These are phyloP conservation scores for Solanum hybrid DNA, from an alignment of 305 asterid species.

Conservation along the genomic window DNA sequence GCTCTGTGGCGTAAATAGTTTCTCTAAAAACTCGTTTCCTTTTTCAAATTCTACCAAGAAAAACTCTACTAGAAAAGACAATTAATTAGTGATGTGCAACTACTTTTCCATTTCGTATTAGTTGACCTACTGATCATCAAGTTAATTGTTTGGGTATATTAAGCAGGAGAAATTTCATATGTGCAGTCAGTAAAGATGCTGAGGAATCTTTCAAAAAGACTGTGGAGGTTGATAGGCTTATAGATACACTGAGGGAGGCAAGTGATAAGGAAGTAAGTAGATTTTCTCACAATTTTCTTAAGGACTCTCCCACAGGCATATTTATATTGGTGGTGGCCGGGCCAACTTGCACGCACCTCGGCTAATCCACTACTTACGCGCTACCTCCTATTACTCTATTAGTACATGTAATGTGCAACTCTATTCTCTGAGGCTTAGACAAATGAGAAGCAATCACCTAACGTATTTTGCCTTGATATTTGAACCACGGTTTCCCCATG, in stretches of 20 bases:
- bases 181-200: slow-evolving; percentile 57
- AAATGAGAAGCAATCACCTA: neutral
- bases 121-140: slow-evolving; percentile 28
- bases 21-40: neutral
- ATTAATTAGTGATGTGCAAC: neutral
- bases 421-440: neutral
- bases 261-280: slow-evolving; percentile 66
- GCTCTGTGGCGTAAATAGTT: neutral
- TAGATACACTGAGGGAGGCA: slow-evolving; percentile 73
- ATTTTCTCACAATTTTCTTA: neutral
- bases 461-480: neutral
- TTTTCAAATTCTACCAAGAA: neutral
- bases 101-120: neutral
- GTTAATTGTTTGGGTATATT: slow-evolving; percentile 42
- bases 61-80: neutral
- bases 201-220: slow-evolving; percentile 73
- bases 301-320: neutral
- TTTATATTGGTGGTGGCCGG: neutral
- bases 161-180: slow-evolving; percentile 67
- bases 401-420: neutral
- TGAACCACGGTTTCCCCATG: neutral
- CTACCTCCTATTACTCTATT: neutral
- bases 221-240: slow-evolving; percentile 75
- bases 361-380: neutral
- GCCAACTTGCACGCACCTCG: neutral